Conservation (phyloP, 2,329 filamentous ascomycete species). For the Proliferodiscus dingleyae region DNA sequence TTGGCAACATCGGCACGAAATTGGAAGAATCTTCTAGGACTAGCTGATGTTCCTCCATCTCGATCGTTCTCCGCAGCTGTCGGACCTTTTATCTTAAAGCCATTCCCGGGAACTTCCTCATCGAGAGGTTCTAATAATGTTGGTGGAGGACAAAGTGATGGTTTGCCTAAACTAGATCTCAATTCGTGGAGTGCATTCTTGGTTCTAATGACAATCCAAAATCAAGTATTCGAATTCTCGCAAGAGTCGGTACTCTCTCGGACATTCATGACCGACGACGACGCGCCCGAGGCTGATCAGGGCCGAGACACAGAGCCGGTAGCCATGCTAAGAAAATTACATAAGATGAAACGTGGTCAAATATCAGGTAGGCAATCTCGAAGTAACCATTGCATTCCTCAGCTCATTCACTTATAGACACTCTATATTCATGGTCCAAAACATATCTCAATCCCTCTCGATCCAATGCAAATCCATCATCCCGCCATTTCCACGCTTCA, state of each 20-base stretch:
- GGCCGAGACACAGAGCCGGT: conserved; percentile 1
- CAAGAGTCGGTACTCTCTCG: conserved; percentile 18
- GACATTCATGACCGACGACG: conserved; percentile 17
- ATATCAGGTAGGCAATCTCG: conserved; percentile 2
- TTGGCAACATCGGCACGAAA: conserved; percentile 18
- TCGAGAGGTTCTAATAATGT: too few relatives aligned
- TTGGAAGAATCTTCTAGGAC: conserved; percentile 23
- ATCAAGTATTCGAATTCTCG: conserved; percentile 18
- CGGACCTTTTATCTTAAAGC: conserved; percentile 20
- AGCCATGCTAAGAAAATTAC: conserved; percentile 1
- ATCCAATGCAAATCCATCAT: conserved; percentile 6
- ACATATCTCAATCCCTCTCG: conserved; percentile 9
- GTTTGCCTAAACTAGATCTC: conserved; percentile 17
- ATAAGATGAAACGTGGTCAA: conserved; percentile 3
- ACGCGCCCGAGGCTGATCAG: background rate
- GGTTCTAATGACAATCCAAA: conserved; percentile 20
- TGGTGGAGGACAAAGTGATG: background rate
- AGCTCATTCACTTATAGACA: conserved; percentile 1
- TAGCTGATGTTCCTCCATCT: conserved; percentile 18
- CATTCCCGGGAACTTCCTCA: too few relatives aligned
- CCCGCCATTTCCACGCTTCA: conserved; percentile 15
- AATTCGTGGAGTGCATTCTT: conserved; percentile 24
- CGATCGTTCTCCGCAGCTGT: conserved; percentile 20
- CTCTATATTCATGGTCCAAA: conserved; percentile 10
- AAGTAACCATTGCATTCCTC: background rate